Conservation (phyloP, 441 rosid genomes). For the Brassica hybrid region DNA sequence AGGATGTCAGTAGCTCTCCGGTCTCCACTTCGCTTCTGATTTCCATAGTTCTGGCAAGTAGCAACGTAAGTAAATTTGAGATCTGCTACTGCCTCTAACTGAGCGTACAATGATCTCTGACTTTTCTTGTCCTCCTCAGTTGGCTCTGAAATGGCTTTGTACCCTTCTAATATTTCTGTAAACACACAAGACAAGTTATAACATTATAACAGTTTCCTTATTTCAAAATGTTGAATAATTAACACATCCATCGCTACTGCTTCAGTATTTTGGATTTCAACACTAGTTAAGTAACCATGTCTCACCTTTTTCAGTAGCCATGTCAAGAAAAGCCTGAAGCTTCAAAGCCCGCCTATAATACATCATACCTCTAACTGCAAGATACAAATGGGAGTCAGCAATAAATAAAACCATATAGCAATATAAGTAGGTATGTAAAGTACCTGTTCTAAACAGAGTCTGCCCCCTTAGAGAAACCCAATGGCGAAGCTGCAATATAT, state of each 20-base stretch:
- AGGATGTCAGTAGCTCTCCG: slow-evolving; percentile 95
- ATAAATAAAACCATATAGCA: slow-evolving; percentile 23
- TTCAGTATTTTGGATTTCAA: slow-evolving; percentile 17
- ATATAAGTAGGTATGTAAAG: slow-evolving; percentile 31
- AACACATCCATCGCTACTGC: slow-evolving; percentile 18
- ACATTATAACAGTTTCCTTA: slow-evolving; percentile 16
- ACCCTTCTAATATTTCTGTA: slow-evolving; percentile 95
- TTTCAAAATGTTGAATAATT: slow-evolving; percentile 18
- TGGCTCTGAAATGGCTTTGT: slow-evolving; percentile 82
- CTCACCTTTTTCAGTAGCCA: slow-evolving; percentile 89
- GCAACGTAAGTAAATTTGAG: slow-evolving; percentile 97
- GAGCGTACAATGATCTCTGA: slow-evolving; percentile 81
- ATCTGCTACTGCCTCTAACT: slow-evolving; percentile 94
- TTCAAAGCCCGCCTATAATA: slow-evolving; percentile 93
- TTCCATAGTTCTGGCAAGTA: slow-evolving; percentile 96
- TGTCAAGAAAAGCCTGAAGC: slow-evolving; percentile 99
- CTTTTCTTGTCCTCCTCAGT: slow-evolving; percentile 93
- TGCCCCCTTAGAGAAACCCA: slow-evolving; percentile 99
- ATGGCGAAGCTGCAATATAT: slow-evolving; percentile 92
- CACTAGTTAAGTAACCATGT: slow-evolving; percentile 24
- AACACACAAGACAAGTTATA: slow-evolving; percentile 29
- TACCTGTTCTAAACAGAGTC: slow-evolving; percentile 95
- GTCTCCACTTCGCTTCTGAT: slow-evolving; percentile 93
- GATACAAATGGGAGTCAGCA: slow-evolving; percentile 32
- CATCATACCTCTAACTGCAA: slow-evolving; percentile 99